Conservation (phyloP, 805 yeast genomes). For the Vanderwaltozyma verrucispora region DNA sequence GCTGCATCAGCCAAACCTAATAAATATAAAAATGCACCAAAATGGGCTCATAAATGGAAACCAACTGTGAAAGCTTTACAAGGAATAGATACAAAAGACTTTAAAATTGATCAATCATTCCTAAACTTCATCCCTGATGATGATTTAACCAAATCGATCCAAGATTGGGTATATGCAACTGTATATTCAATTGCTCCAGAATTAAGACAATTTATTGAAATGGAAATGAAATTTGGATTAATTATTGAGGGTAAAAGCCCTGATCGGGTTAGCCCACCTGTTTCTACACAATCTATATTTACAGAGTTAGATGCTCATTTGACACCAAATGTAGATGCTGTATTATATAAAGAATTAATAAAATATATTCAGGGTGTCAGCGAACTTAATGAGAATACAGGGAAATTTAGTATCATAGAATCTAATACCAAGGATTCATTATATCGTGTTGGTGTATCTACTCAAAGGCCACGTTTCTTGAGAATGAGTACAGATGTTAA, state of each 20-base stretch:
- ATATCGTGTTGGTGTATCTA: conserved; percentile 50
- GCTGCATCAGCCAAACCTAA: conserved; percentile 40
- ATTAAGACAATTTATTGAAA: conserved; percentile 47
- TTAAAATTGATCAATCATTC: conserved; percentile 32
- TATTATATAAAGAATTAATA: conserved; percentile 47
- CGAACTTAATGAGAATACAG: conserved; percentile 37
- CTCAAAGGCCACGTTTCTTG: conserved; percentile 52
- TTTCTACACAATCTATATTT: conserved; percentile 55
- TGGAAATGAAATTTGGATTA: conserved; percentile 67
- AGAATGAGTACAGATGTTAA: conserved; percentile 58
- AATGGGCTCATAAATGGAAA: conserved; percentile 75
- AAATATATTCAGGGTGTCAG: conserved; percentile 47
- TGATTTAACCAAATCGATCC: conserved; percentile 68
- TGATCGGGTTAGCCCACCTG: conserved; percentile 51
- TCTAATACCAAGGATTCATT: conserved; percentile 54
- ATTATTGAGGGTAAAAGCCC: conserved; percentile 56
- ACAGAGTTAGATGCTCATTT: conserved; percentile 49
- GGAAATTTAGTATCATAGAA: conserved; percentile 49
- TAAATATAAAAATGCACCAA: conserved; percentile 55
- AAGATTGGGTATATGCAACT: conserved; percentile 85
- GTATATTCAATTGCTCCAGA: conserved; percentile 51
- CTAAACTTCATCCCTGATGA: conserved; percentile 69
- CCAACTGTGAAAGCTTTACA: conserved; percentile 32
- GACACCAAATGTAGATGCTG: conserved; percentile 56
- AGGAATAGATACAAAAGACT: conserved; percentile 23